Conservation (phyloP, 2,329 filamentous ascomycete genomes). For the Rutstroemia sp. region DNA sequence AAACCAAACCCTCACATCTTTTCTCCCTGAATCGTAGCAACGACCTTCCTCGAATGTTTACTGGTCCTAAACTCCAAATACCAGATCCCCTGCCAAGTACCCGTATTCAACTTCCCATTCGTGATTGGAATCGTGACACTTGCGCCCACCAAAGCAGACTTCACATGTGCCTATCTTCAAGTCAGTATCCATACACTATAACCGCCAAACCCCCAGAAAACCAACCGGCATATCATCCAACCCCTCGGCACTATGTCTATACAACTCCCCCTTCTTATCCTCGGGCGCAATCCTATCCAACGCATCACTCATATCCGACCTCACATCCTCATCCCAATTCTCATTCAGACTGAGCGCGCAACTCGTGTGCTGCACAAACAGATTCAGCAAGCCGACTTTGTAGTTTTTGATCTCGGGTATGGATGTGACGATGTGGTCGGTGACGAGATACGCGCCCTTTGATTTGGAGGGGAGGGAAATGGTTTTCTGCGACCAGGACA, state of each 20-base stretch:
- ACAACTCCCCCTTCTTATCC: conserved; percentile 68
- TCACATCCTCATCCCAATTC: conserved; percentile 82
- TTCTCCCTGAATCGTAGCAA: conserved; percentile 93
- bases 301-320: conserved; percentile 82
- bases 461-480: conserved; percentile 70
- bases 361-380: conserved; percentile 94
- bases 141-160: conserved; percentile 80
- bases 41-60: conserved; percentile 72
- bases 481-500: conserved; percentile 78
- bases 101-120: conserved; percentile 66
- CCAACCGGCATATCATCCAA: conserved; percentile 85
- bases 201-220: conserved; percentile 11
- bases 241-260: conserved; percentile 83
- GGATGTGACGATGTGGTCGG: conserved; percentile 60
- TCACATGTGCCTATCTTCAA: conserved; percentile 69
- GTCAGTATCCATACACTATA: too few species aligned
- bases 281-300: conserved; percentile 84
- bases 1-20: conserved; percentile 35
- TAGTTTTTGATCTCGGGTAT: conserved; percentile 77
- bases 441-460: conserved; percentile 85
- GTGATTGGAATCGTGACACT: conserved; percentile 87
- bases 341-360: conserved; percentile 90
- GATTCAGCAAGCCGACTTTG: conserved; percentile 77
- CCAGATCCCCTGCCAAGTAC: conserved; percentile 85
- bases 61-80: conserved; percentile 79